Conservation (phyloP, 2,329 filamentous ascomycete genomes). For the Exophiala mesophila region DNA sequence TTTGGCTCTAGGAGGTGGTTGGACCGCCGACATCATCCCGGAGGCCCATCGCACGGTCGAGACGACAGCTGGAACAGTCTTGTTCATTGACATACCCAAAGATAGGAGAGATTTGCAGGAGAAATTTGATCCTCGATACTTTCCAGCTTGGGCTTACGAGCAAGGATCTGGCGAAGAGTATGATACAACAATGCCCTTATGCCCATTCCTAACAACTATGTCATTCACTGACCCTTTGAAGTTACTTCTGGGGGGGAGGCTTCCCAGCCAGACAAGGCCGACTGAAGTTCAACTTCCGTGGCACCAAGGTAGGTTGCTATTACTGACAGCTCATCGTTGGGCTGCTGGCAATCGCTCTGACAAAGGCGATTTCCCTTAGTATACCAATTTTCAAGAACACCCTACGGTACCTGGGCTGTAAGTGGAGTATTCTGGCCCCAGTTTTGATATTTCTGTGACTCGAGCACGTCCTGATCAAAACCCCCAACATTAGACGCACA, state of each 20-base stretch:
- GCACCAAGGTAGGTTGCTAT: slow-evolving; percentile 10
- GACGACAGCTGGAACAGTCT: slow-evolving; percentile 36
- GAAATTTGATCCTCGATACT: slow-evolving; percentile 33
- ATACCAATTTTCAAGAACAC: slow-evolving; percentile 25
- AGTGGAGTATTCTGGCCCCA: too few species aligned
- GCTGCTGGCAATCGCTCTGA: too few species aligned
- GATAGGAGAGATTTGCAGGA: slow-evolving; percentile 32
- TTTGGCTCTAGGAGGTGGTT: slow-evolving; percentile 26
- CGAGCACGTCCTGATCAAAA: background rate
- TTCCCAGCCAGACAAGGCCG: slow-evolving; percentile 26
- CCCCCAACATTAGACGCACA: slow-evolving; percentile 12
- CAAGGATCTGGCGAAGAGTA: slow-evolving; percentile 16
- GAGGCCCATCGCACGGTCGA: slow-evolving; percentile 31
- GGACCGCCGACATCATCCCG: slow-evolving; percentile 30
- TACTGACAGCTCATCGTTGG: too few species aligned
- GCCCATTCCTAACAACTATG: background rate
- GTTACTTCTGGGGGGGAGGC: slow-evolving; percentile 24
- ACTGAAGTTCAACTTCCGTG: slow-evolving; percentile 29
- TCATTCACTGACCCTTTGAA: background rate
- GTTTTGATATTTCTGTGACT: background rate
- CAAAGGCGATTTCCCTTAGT: too few species aligned
- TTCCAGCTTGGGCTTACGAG: slow-evolving; percentile 32
- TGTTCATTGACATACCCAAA: slow-evolving; percentile 33
- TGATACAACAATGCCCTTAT: slow-evolving; percentile 2
- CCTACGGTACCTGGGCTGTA: slow-evolving; percentile 19